These are phyloP conservation scores for Colletotrichum sp. DNA, from an alignment of 2,329 filamentous ascomycete genomes.

Conservation along the genomic window DNA sequence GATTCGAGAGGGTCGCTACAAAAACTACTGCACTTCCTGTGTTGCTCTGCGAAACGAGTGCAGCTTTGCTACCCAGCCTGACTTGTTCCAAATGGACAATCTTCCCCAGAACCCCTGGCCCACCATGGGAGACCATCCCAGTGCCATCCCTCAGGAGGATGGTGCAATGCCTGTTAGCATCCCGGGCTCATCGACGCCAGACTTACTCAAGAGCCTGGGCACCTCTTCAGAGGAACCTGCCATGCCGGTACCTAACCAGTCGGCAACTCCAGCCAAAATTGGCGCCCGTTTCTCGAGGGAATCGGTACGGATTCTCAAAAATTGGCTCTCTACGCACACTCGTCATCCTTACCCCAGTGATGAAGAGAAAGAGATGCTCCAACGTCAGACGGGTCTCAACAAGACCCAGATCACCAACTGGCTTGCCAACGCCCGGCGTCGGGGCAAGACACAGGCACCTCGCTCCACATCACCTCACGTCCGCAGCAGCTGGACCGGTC, in stretches of 20 bases:
- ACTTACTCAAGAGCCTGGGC: conserved; percentile 27
- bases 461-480: conserved; percentile 74
- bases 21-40: conserved; percentile 67
- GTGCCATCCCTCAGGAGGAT: conserved; percentile 37
- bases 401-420: conserved; percentile 88
- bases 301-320: conserved; percentile 80
- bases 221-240: conserved; percentile 24
- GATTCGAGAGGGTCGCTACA: conserved; percentile 63
- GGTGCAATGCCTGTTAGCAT: conserved; percentile 25
- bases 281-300: conserved; percentile 81
- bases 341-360: conserved; percentile 89
- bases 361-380: conserved; percentile 81
- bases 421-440: conserved; percentile 86
- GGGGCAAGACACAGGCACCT: conserved; percentile 76
- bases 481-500: conserved; percentile 61
- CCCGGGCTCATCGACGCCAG: conserved; percentile 22
- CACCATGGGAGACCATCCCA: conserved; percentile 28
- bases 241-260: conserved; percentile 27
- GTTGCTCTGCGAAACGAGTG: conserved; percentile 64
- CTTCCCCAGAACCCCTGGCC: conserved; percentile 29
- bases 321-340: conserved; percentile 81
- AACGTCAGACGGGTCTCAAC: conserved; percentile 79
- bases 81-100: conserved; percentile 24
- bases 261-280: conserved; percentile 59
- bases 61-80: conserved; percentile 49